phyloP scores from a whole-genome alignment of 192 early-diverging fungal species.

The Powellomyces hirtus region DNA sequence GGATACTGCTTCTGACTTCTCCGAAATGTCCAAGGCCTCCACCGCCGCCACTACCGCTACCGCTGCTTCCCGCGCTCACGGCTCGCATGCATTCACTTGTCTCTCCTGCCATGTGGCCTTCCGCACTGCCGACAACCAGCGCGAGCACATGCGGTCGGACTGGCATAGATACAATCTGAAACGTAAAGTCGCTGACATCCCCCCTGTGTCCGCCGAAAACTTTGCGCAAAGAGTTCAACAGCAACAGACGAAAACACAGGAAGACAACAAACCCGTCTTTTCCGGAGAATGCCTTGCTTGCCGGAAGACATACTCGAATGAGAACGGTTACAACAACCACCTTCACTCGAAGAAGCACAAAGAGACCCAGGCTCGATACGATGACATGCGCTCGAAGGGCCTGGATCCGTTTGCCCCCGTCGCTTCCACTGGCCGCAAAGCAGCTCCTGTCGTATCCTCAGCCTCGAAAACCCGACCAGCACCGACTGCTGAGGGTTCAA shows the following conservation, averaged over 20 bases:
- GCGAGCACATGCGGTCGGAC: conserved; percentile 91
- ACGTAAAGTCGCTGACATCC: conserved; percentile 90
- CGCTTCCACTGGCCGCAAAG: not conserved
- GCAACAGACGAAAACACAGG: conserved; percentile 26
- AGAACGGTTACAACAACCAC: conserved; percentile 89
- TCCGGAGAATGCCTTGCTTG: conserved; percentile 51
- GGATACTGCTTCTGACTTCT: conserved; percentile 51
- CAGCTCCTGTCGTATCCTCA: conserved; percentile 9
- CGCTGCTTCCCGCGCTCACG: conserved; percentile 1
- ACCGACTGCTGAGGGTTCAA: not conserved
- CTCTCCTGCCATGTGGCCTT: conserved; percentile 90
- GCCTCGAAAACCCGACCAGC: not conserved
- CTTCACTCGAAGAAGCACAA: conserved; percentile 93
- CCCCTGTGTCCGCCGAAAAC: conserved; percentile 76
- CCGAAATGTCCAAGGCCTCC: conserved; percentile 28
- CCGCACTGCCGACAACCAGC: conserved; percentile 79
- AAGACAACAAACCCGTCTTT: not conserved
- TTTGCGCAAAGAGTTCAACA: conserved; percentile 74
- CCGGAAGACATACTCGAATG: conserved; percentile 65
- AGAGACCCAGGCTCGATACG: conserved; percentile 50
- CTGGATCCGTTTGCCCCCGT: not conserved
- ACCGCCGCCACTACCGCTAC: not conserved
- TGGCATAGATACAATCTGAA: conserved; percentile 99
- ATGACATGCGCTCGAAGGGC: conserved; percentile 21
- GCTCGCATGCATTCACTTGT: conserved; percentile 42